Conservation (phyloP, 2,329 filamentous ascomycete genomes). For the Fusarium subglutinans region DNA sequence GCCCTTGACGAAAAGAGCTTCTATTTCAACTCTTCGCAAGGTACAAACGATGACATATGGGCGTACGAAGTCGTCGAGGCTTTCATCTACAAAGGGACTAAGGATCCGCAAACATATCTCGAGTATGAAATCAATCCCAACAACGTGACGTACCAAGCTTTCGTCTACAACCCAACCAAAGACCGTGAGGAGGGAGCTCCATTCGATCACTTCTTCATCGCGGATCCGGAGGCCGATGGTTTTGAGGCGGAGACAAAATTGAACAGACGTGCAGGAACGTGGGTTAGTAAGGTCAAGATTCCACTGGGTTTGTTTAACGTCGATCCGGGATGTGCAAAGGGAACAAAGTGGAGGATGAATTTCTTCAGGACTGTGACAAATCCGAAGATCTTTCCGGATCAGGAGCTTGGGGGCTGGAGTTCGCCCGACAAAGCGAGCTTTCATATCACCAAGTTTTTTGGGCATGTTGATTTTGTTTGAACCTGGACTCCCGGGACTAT, state of each 20-base stretch:
- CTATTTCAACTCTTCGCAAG: constrained; percentile 54
- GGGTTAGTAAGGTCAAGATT: constrained; percentile 54
- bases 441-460: constrained; percentile 59
- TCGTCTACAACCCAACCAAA: constrained; percentile 62
- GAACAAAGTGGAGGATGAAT: constrained; percentile 62
- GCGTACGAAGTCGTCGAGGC: constrained; percentile 62
- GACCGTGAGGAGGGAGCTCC: constrained; percentile 52
- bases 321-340: constrained; percentile 52
- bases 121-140: constrained; percentile 62
- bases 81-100: constrained; percentile 57
- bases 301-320: constrained; percentile 62
- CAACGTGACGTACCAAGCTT: constrained; percentile 61
- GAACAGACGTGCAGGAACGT: constrained; percentile 48
- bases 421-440: constrained; percentile 57
- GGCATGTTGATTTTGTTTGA: constrained; percentile 51
- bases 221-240: constrained; percentile 53
- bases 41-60: constrained; percentile 59
- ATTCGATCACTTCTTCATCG: constrained; percentile 56
- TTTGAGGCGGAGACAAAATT: constrained; percentile 53
- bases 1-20: constrained; percentile 58
- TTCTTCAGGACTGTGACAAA: constrained; percentile 60
- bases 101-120: constrained; percentile 59
- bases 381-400: constrained; percentile 54
- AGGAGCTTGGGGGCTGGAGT: constrained; percentile 57
- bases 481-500: background rate